Percentiles rank a stretch among this genome's conserved stretches.
Evolutionary conservation across 306 rosid genomes (phyloP).

Genomic region (Hippophae rhamnoides): DNA sequence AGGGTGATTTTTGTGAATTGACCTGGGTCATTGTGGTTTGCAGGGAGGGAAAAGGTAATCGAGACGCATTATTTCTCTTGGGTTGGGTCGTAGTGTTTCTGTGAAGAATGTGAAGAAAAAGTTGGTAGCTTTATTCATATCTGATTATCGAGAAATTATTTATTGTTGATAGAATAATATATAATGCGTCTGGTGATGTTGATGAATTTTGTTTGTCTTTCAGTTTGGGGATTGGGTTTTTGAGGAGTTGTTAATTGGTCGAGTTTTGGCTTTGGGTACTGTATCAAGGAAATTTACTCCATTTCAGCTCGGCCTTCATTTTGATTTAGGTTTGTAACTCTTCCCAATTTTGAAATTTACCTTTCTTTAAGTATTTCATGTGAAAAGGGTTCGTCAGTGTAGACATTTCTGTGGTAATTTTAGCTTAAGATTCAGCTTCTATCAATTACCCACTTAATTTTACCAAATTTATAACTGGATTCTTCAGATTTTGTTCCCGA

Average conservation of each 20-base stretch:
- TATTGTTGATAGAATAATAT: too few relatives aligned
- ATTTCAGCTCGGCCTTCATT: too few relatives aligned
- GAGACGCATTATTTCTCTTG: conserved; percentile 20
- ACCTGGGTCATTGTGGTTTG: conserved; percentile 36
- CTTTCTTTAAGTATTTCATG: too few relatives aligned
- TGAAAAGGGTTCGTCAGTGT: too few relatives aligned
- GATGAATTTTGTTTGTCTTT: conserved; percentile 19
- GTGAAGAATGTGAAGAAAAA: conserved; percentile 7
- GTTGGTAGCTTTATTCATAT: conserved; percentile 36
- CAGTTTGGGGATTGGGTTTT: conserved; percentile 20
- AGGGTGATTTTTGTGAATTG: conserved; percentile 22
- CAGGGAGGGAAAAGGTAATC: neutral
- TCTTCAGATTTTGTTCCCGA: too few relatives aligned
- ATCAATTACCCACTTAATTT: too few relatives aligned
- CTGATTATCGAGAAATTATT: conserved; percentile 3
- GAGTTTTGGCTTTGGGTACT: conserved; percentile 10
- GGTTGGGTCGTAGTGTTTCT: conserved; percentile 39
- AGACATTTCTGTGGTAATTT: too few relatives aligned
- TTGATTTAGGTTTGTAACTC: too few relatives aligned
- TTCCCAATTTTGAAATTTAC: too few relatives aligned
- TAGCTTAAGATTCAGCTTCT: too few relatives aligned
- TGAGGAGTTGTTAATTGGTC: conserved; percentile 7
- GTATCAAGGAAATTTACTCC: conserved; percentile 7
- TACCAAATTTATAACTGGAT: too few relatives aligned
- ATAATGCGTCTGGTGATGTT: neutral